Conservation (phyloP, 768 basidiomycete genomes). For the Zangia roseola region DNA sequence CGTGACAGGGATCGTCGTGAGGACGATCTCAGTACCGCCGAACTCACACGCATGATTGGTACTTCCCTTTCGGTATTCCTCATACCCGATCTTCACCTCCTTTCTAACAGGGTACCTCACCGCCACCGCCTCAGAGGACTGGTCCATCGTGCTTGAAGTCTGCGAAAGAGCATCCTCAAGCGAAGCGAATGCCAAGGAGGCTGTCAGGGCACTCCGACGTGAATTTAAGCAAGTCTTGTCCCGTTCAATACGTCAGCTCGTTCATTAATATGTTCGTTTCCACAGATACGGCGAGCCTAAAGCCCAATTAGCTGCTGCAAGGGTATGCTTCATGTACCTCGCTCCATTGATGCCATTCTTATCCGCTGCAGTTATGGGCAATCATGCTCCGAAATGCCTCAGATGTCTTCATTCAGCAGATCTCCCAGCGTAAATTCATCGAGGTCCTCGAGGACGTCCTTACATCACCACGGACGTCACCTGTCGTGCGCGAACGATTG, state of each 20-base stretch:
- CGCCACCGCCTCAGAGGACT: conserved; percentile 79
- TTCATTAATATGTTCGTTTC: conserved; percentile 2
- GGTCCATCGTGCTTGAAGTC: conserved; percentile 78
- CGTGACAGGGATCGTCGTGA: conserved; percentile 31
- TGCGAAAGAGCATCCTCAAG: conserved; percentile 77
- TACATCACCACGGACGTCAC: conserved; percentile 58
- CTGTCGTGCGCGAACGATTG: conserved; percentile 78
- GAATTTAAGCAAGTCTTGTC: conserved; percentile 71
- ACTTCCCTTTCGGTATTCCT: conserved; percentile 9
- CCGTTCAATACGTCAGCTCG: conserved; percentile 7
- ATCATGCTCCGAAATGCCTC: conserved; percentile 85
- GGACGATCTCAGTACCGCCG: conserved; percentile 48
- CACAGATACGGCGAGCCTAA: conserved; percentile 70
- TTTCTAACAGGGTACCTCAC: conserved; percentile 60
- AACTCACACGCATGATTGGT: conserved; percentile 75
- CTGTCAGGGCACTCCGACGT: conserved; percentile 73
- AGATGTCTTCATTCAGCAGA: conserved; percentile 67
- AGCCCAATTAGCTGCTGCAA: conserved; percentile 73
- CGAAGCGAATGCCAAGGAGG: conserved; percentile 79
- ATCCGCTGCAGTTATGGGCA: conserved; percentile 68
- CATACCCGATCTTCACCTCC: neutral
- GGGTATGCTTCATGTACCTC: conserved; percentile 44
- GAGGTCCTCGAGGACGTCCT: conserved; percentile 78
- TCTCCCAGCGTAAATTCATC: conserved; percentile 72
- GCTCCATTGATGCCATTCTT: neutral